A percentile compares a stretch with the other conserved stretches of the same genome.
phyloP scores from a whole-genome alignment of 2,329 filamentous ascomycete species.

The Phaeosphaeria sp. region DNA sequence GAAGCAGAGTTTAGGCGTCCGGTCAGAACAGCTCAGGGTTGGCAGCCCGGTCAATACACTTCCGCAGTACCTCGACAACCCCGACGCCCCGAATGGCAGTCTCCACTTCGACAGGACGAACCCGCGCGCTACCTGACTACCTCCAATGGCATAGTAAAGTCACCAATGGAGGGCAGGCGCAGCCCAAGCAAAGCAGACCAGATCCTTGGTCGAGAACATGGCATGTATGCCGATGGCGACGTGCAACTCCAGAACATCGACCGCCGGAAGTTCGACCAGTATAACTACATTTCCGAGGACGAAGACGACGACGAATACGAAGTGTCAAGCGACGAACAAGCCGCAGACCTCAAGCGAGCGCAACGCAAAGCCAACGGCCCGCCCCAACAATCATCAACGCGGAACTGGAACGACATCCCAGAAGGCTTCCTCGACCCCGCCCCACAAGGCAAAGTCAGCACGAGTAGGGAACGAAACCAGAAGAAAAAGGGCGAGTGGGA shows the following conservation, averaged over 20 bases:
- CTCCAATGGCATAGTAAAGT: conserved; percentile 38
- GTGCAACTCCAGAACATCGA: conserved; percentile 53
- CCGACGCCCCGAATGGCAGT: conserved; percentile 42
- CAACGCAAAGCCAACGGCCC: conserved; percentile 17
- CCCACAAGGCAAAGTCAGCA: conserved; percentile 36
- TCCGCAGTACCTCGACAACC: conserved; percentile 36
- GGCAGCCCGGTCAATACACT: conserved; percentile 36
- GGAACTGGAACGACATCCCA: conserved; percentile 59
- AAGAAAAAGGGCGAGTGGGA: conserved; percentile 39
- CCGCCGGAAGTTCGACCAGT: conserved; percentile 43
- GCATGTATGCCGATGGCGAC: conserved; percentile 45
- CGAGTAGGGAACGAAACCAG: conserved; percentile 35
- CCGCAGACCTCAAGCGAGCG: conserved; percentile 26
- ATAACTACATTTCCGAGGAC: conserved; percentile 45
- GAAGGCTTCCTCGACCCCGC: conserved; percentile 49
- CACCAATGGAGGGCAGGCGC: conserved; percentile 43
- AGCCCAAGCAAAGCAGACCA: conserved; percentile 51
- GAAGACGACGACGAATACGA: conserved; percentile 47
- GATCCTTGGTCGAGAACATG: conserved; percentile 49
- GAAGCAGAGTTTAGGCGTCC: conserved; percentile 45
- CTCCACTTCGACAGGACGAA: conserved; percentile 30
- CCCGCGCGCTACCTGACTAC: conserved; percentile 45
- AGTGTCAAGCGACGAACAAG: conserved; percentile 40
- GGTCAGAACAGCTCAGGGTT: conserved; percentile 35
- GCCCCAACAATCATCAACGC: conserved; percentile 27